These are phyloP conservation scores for Aureobasidium sp. DNA, from an alignment of 2,329 filamentous ascomycete genomes.

Conservation along the genomic window DNA sequence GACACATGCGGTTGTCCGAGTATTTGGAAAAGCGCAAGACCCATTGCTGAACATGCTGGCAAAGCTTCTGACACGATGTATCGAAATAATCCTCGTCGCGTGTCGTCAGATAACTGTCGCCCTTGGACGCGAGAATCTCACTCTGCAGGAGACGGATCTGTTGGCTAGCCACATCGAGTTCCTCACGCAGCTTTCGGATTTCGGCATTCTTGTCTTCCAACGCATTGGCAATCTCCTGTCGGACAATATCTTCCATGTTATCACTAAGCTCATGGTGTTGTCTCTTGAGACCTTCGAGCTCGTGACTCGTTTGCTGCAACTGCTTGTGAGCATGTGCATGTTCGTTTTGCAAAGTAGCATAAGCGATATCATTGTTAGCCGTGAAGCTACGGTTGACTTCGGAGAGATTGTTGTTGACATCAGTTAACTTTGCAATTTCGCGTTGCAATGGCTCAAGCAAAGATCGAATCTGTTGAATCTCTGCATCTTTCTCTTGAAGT, in stretches of 20 bases:
- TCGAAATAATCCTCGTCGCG: constrained; percentile 95
- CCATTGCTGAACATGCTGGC: constrained; percentile 95
- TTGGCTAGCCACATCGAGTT: constrained; percentile 63
- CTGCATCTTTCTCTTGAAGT: constrained; percentile 71
- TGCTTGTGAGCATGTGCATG: constrained; percentile 46
- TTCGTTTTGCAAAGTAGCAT: constrained; percentile 57
- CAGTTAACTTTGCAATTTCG: constrained; percentile 70
- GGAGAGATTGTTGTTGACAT: constrained; percentile 71
- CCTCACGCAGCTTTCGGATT: constrained; percentile 65
- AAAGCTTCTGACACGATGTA: constrained; percentile 84
- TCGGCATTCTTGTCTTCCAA: constrained; percentile 78
- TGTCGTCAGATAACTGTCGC: constrained; percentile 66
- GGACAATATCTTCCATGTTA: constrained; percentile 54
- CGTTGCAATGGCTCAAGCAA: constrained; percentile 72
- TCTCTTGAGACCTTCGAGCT: constrained; percentile 59
- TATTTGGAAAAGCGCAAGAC: constrained; percentile 96
- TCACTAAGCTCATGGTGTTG: constrained; percentile 54
- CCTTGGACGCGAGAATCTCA: constrained; percentile 47
- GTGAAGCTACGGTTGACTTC: constrained; percentile 70
- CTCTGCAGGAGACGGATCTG: constrained; percentile 52
- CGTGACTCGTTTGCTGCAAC: constrained; percentile 53
- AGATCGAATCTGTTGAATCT: constrained; percentile 74
- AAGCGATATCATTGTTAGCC: constrained; percentile 64
- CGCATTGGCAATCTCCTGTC: constrained; percentile 52
- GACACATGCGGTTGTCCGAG: constrained; percentile 83